Base-by-base conservation (phyloP, 345 rosid species). In the Lumnitzera racemosa region DNA sequence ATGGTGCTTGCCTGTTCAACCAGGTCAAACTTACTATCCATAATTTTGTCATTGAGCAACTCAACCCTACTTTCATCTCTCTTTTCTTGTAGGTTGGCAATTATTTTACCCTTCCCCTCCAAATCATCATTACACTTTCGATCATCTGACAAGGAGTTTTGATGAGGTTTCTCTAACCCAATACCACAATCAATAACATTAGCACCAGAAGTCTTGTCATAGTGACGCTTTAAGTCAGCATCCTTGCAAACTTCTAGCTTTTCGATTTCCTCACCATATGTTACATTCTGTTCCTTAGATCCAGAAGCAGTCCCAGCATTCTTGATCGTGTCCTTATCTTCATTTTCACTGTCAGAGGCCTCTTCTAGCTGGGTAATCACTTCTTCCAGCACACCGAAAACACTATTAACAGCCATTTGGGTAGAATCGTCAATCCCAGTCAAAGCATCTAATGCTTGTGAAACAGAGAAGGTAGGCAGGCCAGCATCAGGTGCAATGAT, bases 401-500 rank as follows among this genome's bases (percentile, higher is more conserved):
- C 97, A 70, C 86, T 94, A 61, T 94, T 92, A 63, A 92, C 97
- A 66, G 98, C 98, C 61, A 87, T 83, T 73, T 89, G 98, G 43
- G 96, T 89, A 63, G 96, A 82, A 77, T 92, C 96, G 81, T 92
- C 96, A 73, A 92, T 84, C 67, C 90, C 97, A 41, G 97, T 76
- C 63, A 87, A 74, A 62, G 98, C 90, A 77, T 87, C 94, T 29
- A 92, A 74, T 66, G 98, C 97, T 73, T 85, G 80, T 49, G 80
- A 74, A 65, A 87, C 91, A 67, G 69, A 75, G 66, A 89, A 85
- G 52, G 80, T 14, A 41, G 83, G 53, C 52, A 67, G 62, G 57
- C 14, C 68, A 56, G 84, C 66, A 72, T 73, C 84, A 54, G 82
- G 16, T 43, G 55, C 11, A 46, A 64, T 57, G 14, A 82, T 57